Evolutionary conservation across 257 asterid genomes (phyloP).

Genomic region (Paraleonurus japonicus): DNA sequence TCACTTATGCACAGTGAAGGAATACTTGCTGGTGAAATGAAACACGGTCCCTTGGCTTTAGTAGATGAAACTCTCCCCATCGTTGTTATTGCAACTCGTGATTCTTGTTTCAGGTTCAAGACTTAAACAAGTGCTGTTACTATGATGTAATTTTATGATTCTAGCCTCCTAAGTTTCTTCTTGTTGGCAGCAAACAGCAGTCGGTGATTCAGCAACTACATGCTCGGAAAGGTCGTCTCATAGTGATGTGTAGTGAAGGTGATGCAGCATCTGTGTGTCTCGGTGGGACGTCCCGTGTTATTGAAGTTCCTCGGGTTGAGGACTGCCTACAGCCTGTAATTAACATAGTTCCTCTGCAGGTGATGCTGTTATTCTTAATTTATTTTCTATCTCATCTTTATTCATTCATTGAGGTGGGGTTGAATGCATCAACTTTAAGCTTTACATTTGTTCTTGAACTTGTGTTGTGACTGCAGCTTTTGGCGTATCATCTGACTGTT

Average conservation of each 20-base stretch:
- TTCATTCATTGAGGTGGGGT: background rate
- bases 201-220: constrained; percentile 98
- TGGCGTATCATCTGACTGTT: constrained; percentile 96
- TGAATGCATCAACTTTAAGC: background rate
- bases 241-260: constrained; percentile 90
- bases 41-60: constrained; percentile 96
- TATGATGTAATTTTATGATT: background rate
- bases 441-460: background rate
- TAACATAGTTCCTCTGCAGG: constrained; percentile 94
- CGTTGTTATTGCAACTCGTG: constrained; percentile 91
- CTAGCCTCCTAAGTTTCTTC: constrained; percentile 15
- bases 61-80: constrained; percentile 95
- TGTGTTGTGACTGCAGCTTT: constrained; percentile 50
- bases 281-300: constrained; percentile 84
- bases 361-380: constrained; percentile 24
- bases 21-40: constrained; percentile 99
- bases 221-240: constrained; percentile 94
- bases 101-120: constrained; percentile 86
- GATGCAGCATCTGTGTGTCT: constrained; percentile 75
- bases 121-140: background rate
- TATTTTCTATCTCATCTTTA: background rate
- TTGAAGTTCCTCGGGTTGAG: constrained; percentile 88
- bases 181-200: constrained; percentile 78
- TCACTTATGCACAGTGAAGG: constrained; percentile 99
- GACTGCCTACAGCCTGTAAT: constrained; percentile 97